Evolutionary conservation across 441 rosid genomes (phyloP).

Genomic region (Mallotus repandus): DNA sequence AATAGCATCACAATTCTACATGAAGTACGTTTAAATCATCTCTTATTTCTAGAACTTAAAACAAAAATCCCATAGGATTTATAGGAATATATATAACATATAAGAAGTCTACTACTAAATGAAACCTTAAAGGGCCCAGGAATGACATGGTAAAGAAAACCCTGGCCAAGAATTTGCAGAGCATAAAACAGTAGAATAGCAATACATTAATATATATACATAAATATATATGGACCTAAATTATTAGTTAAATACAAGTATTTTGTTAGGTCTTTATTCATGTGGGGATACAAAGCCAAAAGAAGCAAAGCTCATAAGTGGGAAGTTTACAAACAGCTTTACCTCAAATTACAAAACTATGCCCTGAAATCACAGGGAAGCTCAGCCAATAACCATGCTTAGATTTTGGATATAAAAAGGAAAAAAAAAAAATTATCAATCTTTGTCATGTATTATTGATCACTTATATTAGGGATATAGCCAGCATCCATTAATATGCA

Average conservation of each 20-base stretch:
- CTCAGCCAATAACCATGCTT: conserved; percentile 5
- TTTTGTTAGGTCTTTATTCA: not conserved
- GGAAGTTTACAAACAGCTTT: not conserved
- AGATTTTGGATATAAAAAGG: not conserved
- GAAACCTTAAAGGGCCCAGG: not conserved
- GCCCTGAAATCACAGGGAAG: conserved; percentile 1
- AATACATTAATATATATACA: no score
- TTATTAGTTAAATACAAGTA: not conserved
- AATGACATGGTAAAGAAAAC: conserved; percentile 1
- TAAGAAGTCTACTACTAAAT: not conserved
- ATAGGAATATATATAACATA: not conserved
- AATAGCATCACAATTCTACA: not conserved
- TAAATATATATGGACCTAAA: no score
- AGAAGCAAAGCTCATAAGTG: not conserved
- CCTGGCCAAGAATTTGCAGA: not conserved
- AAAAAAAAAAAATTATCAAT: conserved; percentile 13
- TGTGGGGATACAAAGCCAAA: not conserved
- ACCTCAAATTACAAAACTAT: conserved; percentile 15
- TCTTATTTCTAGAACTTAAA: conserved; percentile 4
- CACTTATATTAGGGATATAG: conserved; percentile 33
- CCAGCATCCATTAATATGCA: conserved; percentile 43
- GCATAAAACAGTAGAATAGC: not conserved
- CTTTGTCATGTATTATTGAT: conserved; percentile 23
- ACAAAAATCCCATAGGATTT: not conserved
- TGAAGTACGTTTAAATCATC: conserved; percentile 1